Conservation (phyloP, 306 rosid species). For the Malus sylvestris region DNA sequence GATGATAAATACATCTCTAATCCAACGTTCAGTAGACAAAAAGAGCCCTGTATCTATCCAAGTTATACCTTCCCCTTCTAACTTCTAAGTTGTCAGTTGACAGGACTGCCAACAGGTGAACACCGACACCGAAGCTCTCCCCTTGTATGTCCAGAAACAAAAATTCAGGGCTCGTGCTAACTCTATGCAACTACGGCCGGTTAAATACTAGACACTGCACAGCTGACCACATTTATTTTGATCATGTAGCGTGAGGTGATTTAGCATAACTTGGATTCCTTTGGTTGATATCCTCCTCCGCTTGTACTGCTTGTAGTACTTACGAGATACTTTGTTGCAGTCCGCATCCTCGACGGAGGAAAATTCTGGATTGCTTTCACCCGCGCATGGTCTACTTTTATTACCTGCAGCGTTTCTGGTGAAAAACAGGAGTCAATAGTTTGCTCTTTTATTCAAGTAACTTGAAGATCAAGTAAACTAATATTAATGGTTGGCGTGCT, state of each 20-base stretch:
- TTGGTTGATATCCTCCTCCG: constrained; percentile 31
- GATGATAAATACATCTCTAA: neutral
- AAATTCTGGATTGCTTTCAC: constrained; percentile 16
- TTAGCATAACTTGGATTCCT: neutral
- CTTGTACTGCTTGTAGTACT: constrained; percentile 23
- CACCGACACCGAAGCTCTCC: neutral
- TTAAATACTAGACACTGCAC: neutral
- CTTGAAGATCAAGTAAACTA: neutral
- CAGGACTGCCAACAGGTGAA: neutral
- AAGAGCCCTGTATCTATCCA: neutral
- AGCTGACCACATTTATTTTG: neutral
- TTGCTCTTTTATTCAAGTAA: neutral
- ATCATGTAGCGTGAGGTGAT: neutral
- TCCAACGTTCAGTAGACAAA: neutral
- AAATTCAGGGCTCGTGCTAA: neutral
- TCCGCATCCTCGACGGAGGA: constrained; percentile 7
- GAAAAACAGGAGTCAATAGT: neutral
- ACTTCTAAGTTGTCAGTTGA: neutral
- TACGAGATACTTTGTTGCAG: neutral
- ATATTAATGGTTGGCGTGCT: neutral
- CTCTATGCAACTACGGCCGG: neutral
- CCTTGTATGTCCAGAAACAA: neutral
- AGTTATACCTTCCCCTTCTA: neutral
- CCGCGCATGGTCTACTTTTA: constrained; percentile 12
- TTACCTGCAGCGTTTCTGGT: constrained; percentile 24